Evolutionary conservation across 2,329 filamentous ascomycete genomes (phyloP).

Genomic region (Albifimbria verrucaria): DNA sequence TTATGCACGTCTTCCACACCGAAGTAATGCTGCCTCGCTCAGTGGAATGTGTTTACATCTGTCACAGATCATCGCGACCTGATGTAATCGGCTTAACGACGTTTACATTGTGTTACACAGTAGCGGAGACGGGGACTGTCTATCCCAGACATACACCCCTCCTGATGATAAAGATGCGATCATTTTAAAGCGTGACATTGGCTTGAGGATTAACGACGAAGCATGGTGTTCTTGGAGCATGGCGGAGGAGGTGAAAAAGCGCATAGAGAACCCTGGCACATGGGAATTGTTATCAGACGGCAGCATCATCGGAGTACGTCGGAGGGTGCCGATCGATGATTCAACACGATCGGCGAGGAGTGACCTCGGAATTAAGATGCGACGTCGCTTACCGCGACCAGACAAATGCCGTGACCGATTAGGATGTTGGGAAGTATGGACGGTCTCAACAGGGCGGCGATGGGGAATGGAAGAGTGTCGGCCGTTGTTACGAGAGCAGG

Average conservation of each 20-base stretch:
- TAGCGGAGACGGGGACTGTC: slow-evolving; percentile 57
- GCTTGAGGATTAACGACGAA: slow-evolving; percentile 25
- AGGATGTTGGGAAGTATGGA: slow-evolving; percentile 54
- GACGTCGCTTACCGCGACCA: slow-evolving; percentile 25
- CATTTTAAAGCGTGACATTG: slow-evolving; percentile 43
- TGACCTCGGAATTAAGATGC: slow-evolving; percentile 9
- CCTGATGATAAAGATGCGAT: slow-evolving; percentile 52
- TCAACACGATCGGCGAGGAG: slow-evolving; percentile 13
- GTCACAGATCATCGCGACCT: slow-evolving; percentile 39
- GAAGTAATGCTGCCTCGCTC: slow-evolving; percentile 56
- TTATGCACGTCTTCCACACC: slow-evolving; percentile 61
- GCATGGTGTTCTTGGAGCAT: slow-evolving; percentile 50
- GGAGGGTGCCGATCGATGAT: slow-evolving; percentile 23
- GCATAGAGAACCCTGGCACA: slow-evolving; percentile 58
- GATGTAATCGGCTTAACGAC: slow-evolving; percentile 55
- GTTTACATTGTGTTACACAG: slow-evolving; percentile 63
- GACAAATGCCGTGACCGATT: slow-evolving; percentile 17
- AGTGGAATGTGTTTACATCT: slow-evolving; percentile 57
- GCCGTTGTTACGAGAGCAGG: slow-evolving; percentile 38
- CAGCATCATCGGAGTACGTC: slow-evolving; percentile 61
- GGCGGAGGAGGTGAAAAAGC: slow-evolving; percentile 48
- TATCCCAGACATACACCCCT: slow-evolving; percentile 62
- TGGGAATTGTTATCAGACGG: slow-evolving; percentile 63
- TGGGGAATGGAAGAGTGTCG: slow-evolving; percentile 42
- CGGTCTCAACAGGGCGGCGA: slow-evolving; percentile 42